Percentiles rank a stretch among this genome's conserved stretches.
Conservation (phyloP, 495 filamentous ascomycete species). For the Penicillium tannophilum region DNA sequence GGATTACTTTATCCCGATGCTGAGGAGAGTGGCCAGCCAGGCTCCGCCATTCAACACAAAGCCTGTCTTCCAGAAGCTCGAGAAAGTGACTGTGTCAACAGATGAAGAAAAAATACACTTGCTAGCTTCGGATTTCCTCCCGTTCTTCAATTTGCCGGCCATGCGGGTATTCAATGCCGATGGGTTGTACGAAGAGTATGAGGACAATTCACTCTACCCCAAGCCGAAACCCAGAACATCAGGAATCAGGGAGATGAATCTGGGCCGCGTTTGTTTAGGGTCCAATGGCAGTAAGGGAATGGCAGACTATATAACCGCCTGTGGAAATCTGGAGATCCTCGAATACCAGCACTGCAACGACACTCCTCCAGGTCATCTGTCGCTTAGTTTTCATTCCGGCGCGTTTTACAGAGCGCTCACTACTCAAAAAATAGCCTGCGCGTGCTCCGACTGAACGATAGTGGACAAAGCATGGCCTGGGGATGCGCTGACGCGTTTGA, state of each 20-base stretch:
- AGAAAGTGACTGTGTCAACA: neutral
- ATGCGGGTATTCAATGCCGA: slow-evolving; percentile 8
- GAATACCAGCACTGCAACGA: slow-evolving; percentile 17
- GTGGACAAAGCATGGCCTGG: neutral
- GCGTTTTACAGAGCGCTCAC: slow-evolving; percentile 12
- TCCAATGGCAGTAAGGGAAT: slow-evolving; percentile 17
- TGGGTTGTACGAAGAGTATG: slow-evolving; percentile 3
- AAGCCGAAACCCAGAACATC: slow-evolving; percentile 3
- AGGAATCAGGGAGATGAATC: slow-evolving; percentile 2
- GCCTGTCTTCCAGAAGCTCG: slow-evolving; percentile 12
- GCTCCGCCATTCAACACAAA: slow-evolving; percentile 14
- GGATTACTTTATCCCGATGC: slow-evolving; percentile 11
- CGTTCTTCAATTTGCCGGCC: slow-evolving; percentile 18
- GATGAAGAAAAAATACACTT: slow-evolving; percentile 6
- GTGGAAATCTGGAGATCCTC: slow-evolving; percentile 19
- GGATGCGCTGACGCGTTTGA: neutral
- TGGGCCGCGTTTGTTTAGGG: neutral
- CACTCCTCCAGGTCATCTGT: slow-evolving; percentile 7
- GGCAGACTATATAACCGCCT: slow-evolving; percentile 12
- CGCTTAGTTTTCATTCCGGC: slow-evolving; percentile 10
- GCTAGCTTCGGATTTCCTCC: slow-evolving; percentile 1
- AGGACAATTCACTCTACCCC: neutral
- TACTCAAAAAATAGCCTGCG: slow-evolving; percentile 22
- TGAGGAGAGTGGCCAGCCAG: slow-evolving; percentile 5
- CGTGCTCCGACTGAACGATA: slow-evolving; percentile 16